Base-by-base conservation (phyloP, 495 filamentous ascomycete genomes). In the Penicillium maclennaniae region DNA sequence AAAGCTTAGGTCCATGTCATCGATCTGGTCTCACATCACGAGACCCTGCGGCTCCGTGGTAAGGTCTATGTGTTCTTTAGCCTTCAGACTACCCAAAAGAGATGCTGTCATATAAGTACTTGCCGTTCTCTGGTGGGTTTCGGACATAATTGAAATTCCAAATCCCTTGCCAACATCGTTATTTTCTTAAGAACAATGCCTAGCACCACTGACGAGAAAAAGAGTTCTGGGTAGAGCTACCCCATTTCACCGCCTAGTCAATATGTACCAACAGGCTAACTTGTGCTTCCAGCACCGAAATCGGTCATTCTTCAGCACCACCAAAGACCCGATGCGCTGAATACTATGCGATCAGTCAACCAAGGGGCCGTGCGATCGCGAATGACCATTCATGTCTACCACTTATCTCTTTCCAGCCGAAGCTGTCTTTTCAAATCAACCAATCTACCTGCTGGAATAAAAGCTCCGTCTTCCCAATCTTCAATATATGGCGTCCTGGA, bases 401-500 rank as follows among this genome's bases (percentile, higher is more conserved):
- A 34, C 15, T 34, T 12, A 26, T 41, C 47, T 21, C 14, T 1
- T 42, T 3, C 10, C 12, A 42, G n/a, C 47, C 47, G 4, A 21
- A 23, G 19, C 14, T 49, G 3, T 49, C n/a, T 7, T 40, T 40
- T 14, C 47, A 49, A 20, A 37, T 49, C 6, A 23, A n/a, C 0
- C 37, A 49, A 42, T 28, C 23, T n/a, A 20, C 37, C 28, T 42
- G 23, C 17, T 42, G 47, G 47, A 49, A 15, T 16, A 21, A 42
- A 9, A 8, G 15, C 20, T 27, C 26, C n/a, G 19, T 26, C 10
- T 42, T 27, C 15, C n/a, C 8, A 14, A 12, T 3, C 4, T 49
- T 49, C 47, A 49, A 49, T 16, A 20, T 49, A 23, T 49, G 47
- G 47, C 23, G 47, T 31, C 47, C 47, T 7, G 23, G 23, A 31